Conservation (phyloP, 1,284 basidiomycete species). For the Tilletia indica region DNA sequence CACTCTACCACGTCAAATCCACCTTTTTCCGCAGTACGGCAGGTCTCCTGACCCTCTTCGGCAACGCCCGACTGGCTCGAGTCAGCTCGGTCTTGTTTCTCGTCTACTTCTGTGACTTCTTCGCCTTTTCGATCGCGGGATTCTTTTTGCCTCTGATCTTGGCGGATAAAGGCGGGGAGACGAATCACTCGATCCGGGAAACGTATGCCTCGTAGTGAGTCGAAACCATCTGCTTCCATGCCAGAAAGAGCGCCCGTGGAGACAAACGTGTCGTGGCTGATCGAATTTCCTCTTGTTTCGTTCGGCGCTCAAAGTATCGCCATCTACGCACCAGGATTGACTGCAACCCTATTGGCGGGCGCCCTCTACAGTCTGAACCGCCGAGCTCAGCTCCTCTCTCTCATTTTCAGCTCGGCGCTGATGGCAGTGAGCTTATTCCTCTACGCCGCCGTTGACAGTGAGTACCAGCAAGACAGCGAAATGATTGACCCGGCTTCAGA, state of each 20-base stretch:
- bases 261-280: too few species aligned
- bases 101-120: conserved; percentile 40
- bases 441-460: conserved; percentile 54
- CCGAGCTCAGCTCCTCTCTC: conserved; percentile 56
- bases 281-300: too few species aligned
- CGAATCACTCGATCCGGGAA: conserved; percentile 52
- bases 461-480: conserved; percentile 19
- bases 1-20: background rate
- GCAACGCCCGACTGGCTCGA: background rate
- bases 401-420: conserved; percentile 56
- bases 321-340: conserved; percentile 55
- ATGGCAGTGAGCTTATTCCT: conserved; percentile 58
- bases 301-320: conserved; percentile 27
- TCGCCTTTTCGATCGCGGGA: conserved; percentile 57
- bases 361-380: conserved; percentile 45
- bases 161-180: conserved; percentile 52
- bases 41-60: conserved; percentile 6
- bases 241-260: too few species aligned
- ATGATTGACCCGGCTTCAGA: too few species aligned
- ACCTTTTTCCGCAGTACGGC: conserved; percentile 4
- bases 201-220: conserved; percentile 54
- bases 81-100: background rate
- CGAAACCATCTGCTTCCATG: too few species aligned
- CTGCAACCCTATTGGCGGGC: conserved; percentile 48
- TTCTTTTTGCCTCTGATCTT: conserved; percentile 57